Conservation (phyloP, 140 eudicot genomes). For the Bidens hawaiensis region DNA sequence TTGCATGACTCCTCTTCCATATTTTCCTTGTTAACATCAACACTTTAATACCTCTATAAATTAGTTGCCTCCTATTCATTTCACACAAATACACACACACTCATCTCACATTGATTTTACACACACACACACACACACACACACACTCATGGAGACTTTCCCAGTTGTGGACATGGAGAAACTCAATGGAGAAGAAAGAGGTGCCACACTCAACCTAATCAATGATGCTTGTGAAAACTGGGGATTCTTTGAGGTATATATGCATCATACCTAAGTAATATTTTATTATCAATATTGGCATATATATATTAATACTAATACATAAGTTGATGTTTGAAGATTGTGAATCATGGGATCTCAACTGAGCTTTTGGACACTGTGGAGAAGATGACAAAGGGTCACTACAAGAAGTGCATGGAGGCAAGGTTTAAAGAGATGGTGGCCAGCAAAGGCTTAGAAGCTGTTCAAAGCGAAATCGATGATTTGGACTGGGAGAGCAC, state of each 20-base stretch:
- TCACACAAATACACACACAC: constrained; percentile 8
- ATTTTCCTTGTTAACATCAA: constrained; percentile 6
- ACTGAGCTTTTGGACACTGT: constrained; percentile 83
- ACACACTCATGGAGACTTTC: constrained; percentile 44
- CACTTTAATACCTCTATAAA: constrained; percentile 38
- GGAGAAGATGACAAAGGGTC: constrained; percentile 87
- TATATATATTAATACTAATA: neutral
- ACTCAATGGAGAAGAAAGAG: constrained; percentile 75
- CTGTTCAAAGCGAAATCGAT: constrained; percentile 49
- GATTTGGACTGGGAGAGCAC: constrained; percentile 98
- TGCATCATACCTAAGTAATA: neutral
- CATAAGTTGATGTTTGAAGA: constrained; percentile 22
- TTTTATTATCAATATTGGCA: too few species aligned
- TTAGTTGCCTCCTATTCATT: constrained; percentile 17
- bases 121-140: constrained; percentile 7
- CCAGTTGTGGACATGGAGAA: constrained; percentile 85
- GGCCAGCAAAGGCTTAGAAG: constrained; percentile 66
- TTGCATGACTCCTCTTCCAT: neutral
- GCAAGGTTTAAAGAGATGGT: constrained; percentile 86
- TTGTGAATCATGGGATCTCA: constrained; percentile 81
- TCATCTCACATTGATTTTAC: too few species aligned
- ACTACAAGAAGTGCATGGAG: constrained; percentile 85
- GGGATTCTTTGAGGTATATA: constrained; percentile 85
- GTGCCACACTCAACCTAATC: constrained; percentile 55
- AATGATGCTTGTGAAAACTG: constrained; percentile 90